Evolutionary conservation across 2,329 filamentous ascomycete species (phyloP).

Genomic region (Laburnicola sp.): DNA sequence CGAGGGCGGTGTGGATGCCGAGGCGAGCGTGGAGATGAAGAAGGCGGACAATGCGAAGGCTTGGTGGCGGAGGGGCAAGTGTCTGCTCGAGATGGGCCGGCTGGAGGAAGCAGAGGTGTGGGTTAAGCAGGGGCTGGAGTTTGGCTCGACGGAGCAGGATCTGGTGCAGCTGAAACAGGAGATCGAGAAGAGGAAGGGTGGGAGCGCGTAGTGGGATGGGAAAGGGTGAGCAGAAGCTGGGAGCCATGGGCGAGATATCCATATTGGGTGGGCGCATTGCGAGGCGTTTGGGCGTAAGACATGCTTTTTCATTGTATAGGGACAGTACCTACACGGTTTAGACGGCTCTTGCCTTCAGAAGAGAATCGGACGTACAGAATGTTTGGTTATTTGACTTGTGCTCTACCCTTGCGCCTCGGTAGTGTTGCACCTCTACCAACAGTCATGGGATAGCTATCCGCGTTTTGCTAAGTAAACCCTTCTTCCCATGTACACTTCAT

Average conservation of each 20-base stretch:
- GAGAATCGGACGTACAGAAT: no score
- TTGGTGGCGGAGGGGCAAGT: constrained; percentile 87
- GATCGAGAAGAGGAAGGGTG: constrained; percentile 51
- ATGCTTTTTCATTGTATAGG: not conserved
- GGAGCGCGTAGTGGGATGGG: not conserved
- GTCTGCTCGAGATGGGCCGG: constrained; percentile 86
- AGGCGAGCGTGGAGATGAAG: constrained; percentile 86
- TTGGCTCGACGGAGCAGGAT: constrained; percentile 66
- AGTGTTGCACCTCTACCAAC: no score
- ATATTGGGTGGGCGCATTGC: constrained; percentile 1
- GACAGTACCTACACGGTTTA: no score
- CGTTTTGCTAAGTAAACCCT: no score
- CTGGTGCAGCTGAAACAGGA: constrained; percentile 45
- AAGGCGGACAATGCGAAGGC: constrained; percentile 86
- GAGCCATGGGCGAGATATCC: not conserved
- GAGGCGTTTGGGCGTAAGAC: constrained; percentile 1
- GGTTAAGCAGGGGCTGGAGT: constrained; percentile 76
- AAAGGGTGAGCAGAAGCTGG: not conserved
- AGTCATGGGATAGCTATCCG: no score
- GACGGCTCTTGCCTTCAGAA: no score
- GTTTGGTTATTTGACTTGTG: no score
- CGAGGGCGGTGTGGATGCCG: constrained; percentile 83
- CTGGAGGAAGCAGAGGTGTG: constrained; percentile 80
- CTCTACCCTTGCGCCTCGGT: no score
- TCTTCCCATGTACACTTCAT: no score